These are phyloP conservation scores for Hortaea sp. DNA, from an alignment of 2,329 filamentous ascomycete genomes.

Conservation along the genomic window DNA sequence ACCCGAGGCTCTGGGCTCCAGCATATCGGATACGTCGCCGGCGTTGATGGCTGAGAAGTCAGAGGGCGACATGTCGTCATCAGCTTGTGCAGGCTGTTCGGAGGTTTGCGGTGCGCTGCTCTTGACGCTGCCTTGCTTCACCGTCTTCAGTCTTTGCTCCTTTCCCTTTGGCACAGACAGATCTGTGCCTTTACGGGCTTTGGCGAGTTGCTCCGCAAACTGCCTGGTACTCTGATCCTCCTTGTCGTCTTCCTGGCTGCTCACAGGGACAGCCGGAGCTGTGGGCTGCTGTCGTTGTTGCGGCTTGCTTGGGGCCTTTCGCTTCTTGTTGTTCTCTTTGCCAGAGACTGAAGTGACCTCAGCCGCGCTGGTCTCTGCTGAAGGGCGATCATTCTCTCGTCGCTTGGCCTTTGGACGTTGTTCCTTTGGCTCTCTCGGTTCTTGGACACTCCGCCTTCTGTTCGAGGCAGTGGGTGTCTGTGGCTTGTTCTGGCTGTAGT, in stretches of 20 bases:
- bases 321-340: constrained; percentile 20
- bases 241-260: constrained; percentile 37
- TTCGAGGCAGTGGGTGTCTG: not conserved
- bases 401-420: constrained; percentile 10
- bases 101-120: constrained; percentile 35
- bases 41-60: constrained; percentile 53
- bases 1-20: constrained; percentile 59
- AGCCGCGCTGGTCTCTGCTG: constrained; percentile 10
- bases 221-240: constrained; percentile 60
- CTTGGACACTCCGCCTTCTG: constrained; percentile 1
- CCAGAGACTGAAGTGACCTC: not conserved
- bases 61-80: constrained; percentile 67
- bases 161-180: constrained; percentile 31
- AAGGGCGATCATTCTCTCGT: constrained; percentile 11
- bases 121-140: constrained; percentile 49
- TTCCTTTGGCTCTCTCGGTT: constrained; percentile 2
- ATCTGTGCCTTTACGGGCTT: constrained; percentile 59
- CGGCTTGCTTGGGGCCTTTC: constrained; percentile 18
- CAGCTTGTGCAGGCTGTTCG: constrained; percentile 63
- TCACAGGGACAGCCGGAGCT: constrained; percentile 16
- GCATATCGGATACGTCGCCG: constrained; percentile 80
- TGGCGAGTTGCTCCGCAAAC: constrained; percentile 65
- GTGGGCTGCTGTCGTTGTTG: constrained; percentile 6
- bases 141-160: constrained; percentile 45
- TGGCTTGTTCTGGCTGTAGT: not conserved